Evolutionary conservation across 1,284 basidiomycete genomes (phyloP).

Genomic region (Microbotryomycetes sp.): DNA sequence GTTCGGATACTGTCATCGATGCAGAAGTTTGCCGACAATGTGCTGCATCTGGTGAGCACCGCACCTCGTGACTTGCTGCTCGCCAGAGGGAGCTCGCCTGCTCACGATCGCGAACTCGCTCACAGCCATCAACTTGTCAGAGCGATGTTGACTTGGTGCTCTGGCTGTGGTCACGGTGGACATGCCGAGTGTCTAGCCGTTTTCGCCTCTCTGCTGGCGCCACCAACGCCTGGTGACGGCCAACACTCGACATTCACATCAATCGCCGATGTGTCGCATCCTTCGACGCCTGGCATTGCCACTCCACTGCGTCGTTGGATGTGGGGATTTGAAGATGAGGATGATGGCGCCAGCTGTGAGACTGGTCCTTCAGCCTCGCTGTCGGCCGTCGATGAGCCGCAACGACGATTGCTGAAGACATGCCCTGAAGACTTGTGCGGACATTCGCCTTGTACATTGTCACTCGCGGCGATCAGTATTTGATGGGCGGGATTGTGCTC

Average conservation of each 20-base stretch:
- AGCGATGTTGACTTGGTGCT: conserved; percentile 25
- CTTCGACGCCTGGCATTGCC: conserved; percentile 28
- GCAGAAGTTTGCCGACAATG: conserved; percentile 5
- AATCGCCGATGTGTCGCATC: conserved; percentile 14
- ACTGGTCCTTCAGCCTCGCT: not conserved
- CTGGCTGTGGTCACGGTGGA: conserved; percentile 28
- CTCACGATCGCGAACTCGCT: too few relatives aligned
- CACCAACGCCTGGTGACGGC: not conserved
- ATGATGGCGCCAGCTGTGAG: not conserved
- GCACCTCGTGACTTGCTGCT: not conserved
- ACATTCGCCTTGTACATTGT: conserved; percentile 10
- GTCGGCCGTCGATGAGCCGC: not conserved
- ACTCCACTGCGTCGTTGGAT: conserved; percentile 24
- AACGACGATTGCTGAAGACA: not conserved
- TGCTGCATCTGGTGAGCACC: conserved; percentile 28
- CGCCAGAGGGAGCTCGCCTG: too few relatives aligned
- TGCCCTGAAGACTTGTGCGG: conserved; percentile 25
- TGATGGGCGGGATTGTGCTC: too few relatives aligned
- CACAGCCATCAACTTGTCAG: conserved; percentile 20
- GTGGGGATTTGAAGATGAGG: conserved; percentile 8
- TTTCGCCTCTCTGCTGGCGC: conserved; percentile 9
- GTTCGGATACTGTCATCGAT: conserved; percentile 18
- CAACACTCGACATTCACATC: not conserved
- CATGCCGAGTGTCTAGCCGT: conserved; percentile 22
- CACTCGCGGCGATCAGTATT: too few relatives aligned